These are phyloP conservation scores for Saturnispora halmiae DNA, from an alignment of 805 yeast species.

Conservation along the genomic window DNA sequence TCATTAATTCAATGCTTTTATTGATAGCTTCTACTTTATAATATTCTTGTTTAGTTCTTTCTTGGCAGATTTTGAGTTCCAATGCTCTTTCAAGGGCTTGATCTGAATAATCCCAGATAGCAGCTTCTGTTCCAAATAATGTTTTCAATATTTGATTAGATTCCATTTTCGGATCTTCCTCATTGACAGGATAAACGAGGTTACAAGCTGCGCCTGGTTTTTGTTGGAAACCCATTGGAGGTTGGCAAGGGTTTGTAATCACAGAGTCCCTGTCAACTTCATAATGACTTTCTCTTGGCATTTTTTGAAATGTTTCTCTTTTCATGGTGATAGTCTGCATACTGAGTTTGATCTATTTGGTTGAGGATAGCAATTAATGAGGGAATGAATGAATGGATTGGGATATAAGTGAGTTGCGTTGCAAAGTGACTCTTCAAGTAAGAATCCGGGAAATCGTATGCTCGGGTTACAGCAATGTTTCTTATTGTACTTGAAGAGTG, in stretches of 20 bases:
- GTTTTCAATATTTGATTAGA: conserved; percentile 28
- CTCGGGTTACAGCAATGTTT: too few species aligned
- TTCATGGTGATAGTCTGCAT: background rate
- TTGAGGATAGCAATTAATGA: background rate
- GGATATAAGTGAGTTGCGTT: too few species aligned
- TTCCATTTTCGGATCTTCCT: background rate
- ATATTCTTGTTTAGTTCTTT: conserved; percentile 71
- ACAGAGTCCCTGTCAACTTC: background rate
- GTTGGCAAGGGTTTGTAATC: background rate
- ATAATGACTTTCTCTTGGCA: background rate
- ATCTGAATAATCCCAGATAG: conserved; percentile 49
- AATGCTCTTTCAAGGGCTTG: conserved; percentile 50
- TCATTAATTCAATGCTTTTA: conserved; percentile 52
- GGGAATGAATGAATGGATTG: background rate
- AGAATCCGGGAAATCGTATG: too few species aligned
- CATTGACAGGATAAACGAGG: too few species aligned
- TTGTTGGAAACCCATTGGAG: background rate
- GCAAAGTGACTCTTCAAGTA: too few species aligned
- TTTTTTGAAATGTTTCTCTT: background rate
- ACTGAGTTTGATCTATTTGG: background rate
- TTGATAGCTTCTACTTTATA: conserved; percentile 56
- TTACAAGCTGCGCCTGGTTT: too few species aligned
- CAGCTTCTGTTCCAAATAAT: conserved; percentile 45
- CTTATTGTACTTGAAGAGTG: too few species aligned
- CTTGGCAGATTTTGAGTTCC: conserved; percentile 59